These are phyloP conservation scores for Ochromonas danica DNA, from an alignment of 108 stramenopile genomes.

Conservation along the genomic window DNA sequence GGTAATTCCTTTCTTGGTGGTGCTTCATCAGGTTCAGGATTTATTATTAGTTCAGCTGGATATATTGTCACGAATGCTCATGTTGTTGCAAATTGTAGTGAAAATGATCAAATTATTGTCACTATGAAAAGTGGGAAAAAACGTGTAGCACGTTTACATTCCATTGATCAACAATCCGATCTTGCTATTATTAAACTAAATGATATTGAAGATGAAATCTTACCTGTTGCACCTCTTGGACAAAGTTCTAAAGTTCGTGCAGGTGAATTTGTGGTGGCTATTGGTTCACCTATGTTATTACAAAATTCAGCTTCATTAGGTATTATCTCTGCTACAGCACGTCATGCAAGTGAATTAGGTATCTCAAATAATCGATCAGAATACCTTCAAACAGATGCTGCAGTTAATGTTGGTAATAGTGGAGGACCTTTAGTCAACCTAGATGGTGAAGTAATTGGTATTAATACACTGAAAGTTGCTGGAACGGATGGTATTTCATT, in stretches of 20 bases:
- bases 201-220: background rate
- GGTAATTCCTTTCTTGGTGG: background rate
- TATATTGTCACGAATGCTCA: conserved; percentile 59
- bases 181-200: conserved; percentile 54
- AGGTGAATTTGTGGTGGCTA: conserved; percentile 59
- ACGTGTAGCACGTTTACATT: conserved; percentile 43
- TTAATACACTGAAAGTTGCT: conserved; percentile 56
- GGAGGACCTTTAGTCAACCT: conserved; percentile 76
- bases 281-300: conserved; percentile 56
- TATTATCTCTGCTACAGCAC: conserved; percentile 51
- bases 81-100: conserved; percentile 45
- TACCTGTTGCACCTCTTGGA: conserved; percentile 52
- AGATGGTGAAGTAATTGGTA: conserved; percentile 54
- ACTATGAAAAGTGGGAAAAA: conserved; percentile 58
- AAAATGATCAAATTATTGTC: conserved; percentile 42
- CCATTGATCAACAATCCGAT: conserved; percentile 51
- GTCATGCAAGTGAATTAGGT: conserved; percentile 53
- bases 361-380: conserved; percentile 39
- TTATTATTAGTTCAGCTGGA: conserved; percentile 54
- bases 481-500: conserved; percentile 53
- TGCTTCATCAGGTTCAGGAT: conserved; percentile 48
- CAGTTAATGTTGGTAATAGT: conserved; percentile 72
- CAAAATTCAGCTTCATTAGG: conserved; percentile 53
- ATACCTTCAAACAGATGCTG: conserved; percentile 62
- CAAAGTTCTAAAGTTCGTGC: conserved; percentile 40